Evolutionary conservation across 1,139 yeast species (phyloP), one percentile per base, ranked within the genome.

Genomic region (Ashbya aceris): DNA sequence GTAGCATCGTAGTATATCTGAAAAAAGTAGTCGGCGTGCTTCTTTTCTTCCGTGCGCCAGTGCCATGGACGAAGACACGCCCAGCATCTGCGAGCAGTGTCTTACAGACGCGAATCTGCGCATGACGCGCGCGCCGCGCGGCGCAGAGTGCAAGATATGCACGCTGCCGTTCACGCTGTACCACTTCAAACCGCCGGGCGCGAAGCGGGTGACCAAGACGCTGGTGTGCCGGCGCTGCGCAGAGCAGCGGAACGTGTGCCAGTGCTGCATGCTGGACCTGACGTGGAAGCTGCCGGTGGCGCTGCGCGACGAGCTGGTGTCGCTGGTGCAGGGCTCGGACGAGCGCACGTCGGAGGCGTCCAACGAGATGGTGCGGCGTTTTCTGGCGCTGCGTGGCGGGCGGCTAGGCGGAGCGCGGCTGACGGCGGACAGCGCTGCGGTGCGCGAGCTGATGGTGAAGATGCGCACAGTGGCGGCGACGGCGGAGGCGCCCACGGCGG

Each of bases 161-260:
- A 82, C 94, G 0, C 66, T 94, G 38, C 89, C 96, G 0, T 89
- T 82, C 66, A 79, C 89, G 0, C 79, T 82, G 4, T 87, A 77
- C 58, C 71, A 83, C 48, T 86, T 95, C 94, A 73, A 73, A 40
- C 44, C 50, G 39, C 12, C 11, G n/a, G 33, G 13, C 56, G 14
- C 29, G n/a, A 70, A 30, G 20, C 27, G 33, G 23, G 34, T 33
- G 36, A 42, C 45, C 12, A 57, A 51, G 41, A 56, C 62, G 5
- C 23, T 55, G 10, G 74, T 86, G 17, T 87, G 98, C 61, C 60
- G 67, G 32, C 78, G 89, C 0, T 91, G 98, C 64, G 80, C 96
- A 1, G 67, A 77, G 35, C 75, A 81, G 38, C 73, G 81, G 49
- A 82, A 84, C 62, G 83, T 95, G 50, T 91, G 98, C 56, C 97